Evolutionary conservation across 1,139 yeast genomes (phyloP), one percentile per base, ranked within the genome.

Genomic region (Lodderomyces oxycetoniae): DNA sequence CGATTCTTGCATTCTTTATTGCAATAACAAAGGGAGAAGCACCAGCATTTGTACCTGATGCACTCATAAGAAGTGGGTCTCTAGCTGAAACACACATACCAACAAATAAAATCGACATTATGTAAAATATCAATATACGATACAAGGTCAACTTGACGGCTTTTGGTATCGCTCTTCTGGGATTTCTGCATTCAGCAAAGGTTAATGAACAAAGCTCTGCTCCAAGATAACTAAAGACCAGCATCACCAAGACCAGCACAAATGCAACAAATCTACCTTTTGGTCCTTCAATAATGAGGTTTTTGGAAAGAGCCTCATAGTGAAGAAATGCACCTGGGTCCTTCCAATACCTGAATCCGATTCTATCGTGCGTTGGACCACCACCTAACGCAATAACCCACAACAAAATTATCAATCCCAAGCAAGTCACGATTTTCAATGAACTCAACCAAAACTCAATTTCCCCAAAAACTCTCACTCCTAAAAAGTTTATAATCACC

Each of bases 71-170:
- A 41, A 63, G 54, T 27, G 77, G 75, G 55, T 82, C 89, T 47
- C 69, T 73, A 43, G 79, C 78, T 24, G 88, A 78, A 35, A 84
- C 91, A 56, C 84, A 74, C 77, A 82, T 70, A 38, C 91, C 89
- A 46, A 83, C 60, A 48, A 82, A 64, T 46, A 82, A 73, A 38
- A 83, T 77, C 26, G 87, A 73, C 35, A 73, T 55, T 41, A 81
- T 52, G 68, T 83, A 84, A 52, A 85, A 84, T 35, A 84, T 53
- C 39, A 80, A 57, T 47, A 85, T 81, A 63, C 94, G 81, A 70
- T 75, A 81, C 54, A 84, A 77, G 17, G 88, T 83, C 55, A 80
- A 67, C 53, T 69, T 79, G 52, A 83, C 77, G 34, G 94, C 93
- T 55, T 74, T 77, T 49, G 91, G 91, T 45, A 84, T 79, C 41